Base-by-base conservation (phyloP, 495 filamentous ascomycete genomes). In the Penicillium arizonense region DNA sequence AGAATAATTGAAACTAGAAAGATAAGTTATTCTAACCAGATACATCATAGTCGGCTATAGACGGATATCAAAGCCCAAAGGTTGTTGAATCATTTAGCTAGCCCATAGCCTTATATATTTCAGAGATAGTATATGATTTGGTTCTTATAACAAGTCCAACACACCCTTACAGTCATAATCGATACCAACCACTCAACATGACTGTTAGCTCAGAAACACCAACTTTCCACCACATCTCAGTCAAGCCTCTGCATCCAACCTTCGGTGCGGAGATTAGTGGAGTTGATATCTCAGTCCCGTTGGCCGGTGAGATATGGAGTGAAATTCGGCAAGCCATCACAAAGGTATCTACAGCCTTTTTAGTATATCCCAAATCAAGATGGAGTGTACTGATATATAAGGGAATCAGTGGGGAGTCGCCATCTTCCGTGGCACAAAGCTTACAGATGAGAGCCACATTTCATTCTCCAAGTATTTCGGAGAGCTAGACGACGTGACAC, bases 401-500 rank as follows among this genome's bases (percentile, higher is more conserved):
- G 5, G 4, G 5, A 24, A 2, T 2, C 14, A 83, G 80, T 83
- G 82, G 57, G 82, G 80, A 35, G 70, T 85, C 18, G 63, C 70
- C 44, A 70, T 82, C 34, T 78, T 83, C 65, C 77, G 82, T 14
- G 56, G 67, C 49, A 80, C 81, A 6, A 62, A 65, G 14, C 65
- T 85, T 21, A 63, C 66, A 46, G 81, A 85, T 60, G 63, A 61
- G 6, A 50, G 61, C 0, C 81, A 85, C 55, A 74, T 84, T 23
- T 53, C 63, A 21, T 81, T 84, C 65, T 73, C 76, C n/a, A 36
- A 54, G 7, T 67, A 69, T 8, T 72, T 85, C 49, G 82, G 80
- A 12, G 78, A 81, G 30, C 76, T 84, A 1, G 81, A 84, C 65
- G 75, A 81, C 53, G 76, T 82, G 14, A 65, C 56, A 18, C 77